Evolutionary conservation across 306 rosid genomes (phyloP).

Genomic region (Vachellia pachyceras): DNA sequence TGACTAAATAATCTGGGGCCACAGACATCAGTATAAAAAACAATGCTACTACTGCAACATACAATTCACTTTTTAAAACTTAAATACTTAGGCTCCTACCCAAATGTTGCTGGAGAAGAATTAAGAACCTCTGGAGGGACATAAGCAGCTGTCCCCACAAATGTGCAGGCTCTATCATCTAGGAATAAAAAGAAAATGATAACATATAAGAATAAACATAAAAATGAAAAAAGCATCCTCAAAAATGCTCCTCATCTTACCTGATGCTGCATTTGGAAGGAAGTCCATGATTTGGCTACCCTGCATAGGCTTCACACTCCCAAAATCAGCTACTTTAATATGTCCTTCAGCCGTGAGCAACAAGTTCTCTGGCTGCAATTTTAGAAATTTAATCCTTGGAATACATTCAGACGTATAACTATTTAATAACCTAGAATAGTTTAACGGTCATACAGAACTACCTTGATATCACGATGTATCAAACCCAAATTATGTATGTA

Average conservation of each 20-base stretch:
- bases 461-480: constrained; percentile 99
- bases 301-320: constrained; percentile 98
- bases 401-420: neutral
- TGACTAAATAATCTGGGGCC: neutral
- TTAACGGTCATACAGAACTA: constrained; percentile 32
- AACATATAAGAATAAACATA: constrained; percentile 11
- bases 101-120: constrained; percentile 98
- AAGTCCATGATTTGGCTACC: constrained; percentile 80
- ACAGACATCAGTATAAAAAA: neutral
- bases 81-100: constrained; percentile 53
- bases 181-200: constrained; percentile 22
- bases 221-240: constrained; percentile 22
- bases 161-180: constrained; percentile 99
- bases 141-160: constrained; percentile 99
- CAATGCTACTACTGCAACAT: neutral
- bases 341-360: constrained; percentile 89
- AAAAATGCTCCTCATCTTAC: constrained; percentile 45
- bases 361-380: constrained; percentile 95
- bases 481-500: constrained; percentile 93
- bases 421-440: neutral
- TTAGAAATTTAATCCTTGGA: constrained; percentile 36
- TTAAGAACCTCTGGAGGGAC: constrained; percentile 99
- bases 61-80: constrained; percentile 3
- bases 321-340: constrained; percentile 96
- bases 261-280: constrained; percentile 97